phyloP scores from a whole-genome alignment of 1,284 basidiomycete species.

The Chalciporus sp. region DNA sequence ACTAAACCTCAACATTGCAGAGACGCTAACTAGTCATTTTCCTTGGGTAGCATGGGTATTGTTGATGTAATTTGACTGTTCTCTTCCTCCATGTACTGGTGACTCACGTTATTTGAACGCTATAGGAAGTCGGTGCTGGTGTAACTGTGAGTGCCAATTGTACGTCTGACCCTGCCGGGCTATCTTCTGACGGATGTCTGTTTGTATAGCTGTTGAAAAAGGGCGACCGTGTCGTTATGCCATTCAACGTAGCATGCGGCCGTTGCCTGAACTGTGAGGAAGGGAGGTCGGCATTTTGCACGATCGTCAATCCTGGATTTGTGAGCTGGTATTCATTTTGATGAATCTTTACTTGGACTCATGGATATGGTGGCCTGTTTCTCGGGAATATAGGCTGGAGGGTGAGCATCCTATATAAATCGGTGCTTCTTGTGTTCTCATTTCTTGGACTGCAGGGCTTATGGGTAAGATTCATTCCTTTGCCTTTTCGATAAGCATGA shows the following conservation, averaged over 20 bases:
- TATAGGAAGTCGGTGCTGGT: conserved; percentile 6
- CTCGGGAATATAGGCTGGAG: not conserved
- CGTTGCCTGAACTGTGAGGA: conserved; percentile 57
- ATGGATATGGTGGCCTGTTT: not conserved
- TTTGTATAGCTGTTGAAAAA: conserved; percentile 45
- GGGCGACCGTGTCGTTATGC: conserved; percentile 56
- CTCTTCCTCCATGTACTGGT: not conserved
- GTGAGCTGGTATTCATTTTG: conserved; percentile 34
- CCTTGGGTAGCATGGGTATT: conserved; percentile 4
- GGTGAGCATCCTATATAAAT: not conserved
- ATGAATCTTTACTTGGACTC: not conserved
- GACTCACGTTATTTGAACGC: not conserved
- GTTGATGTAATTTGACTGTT: not conserved
- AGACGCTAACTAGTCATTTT: not conserved
- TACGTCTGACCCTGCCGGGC: not conserved
- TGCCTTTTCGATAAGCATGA: not conserved
- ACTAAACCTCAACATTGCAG: not conserved
- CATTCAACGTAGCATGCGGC: conserved; percentile 59
- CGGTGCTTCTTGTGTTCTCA: not conserved
- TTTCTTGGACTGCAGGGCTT: not conserved
- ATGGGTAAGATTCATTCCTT: conserved; percentile 1
- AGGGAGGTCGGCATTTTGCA: conserved; percentile 54
- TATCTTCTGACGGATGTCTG: not conserved
- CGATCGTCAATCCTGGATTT: conserved; percentile 55
- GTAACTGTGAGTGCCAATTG: not conserved